Conservation (phyloP, 2,329 filamentous ascomycete genomes). For the Monilinia fructicola region DNA sequence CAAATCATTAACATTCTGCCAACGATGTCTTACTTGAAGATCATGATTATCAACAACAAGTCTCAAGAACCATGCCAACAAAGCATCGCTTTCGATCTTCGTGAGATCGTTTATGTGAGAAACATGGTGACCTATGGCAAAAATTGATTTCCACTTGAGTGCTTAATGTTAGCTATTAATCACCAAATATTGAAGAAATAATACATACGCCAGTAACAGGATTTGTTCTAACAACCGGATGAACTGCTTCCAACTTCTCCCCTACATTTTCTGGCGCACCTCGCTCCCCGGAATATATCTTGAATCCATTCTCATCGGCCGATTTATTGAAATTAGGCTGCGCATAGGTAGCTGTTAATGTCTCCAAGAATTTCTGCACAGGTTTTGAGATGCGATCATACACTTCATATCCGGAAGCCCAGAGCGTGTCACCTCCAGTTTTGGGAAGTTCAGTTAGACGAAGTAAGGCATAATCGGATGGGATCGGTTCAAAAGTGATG, state of each 20-base stretch:
- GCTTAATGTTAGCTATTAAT: neutral
- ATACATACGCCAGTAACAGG: slow-evolving; percentile 49
- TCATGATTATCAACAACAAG: slow-evolving; percentile 57
- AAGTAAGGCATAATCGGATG: slow-evolving; percentile 59
- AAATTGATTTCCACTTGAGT: slow-evolving; percentile 51
- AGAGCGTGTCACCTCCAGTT: slow-evolving; percentile 53
- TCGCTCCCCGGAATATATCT: slow-evolving; percentile 47
- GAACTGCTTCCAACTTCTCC: slow-evolving; percentile 48
- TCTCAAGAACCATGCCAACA: slow-evolving; percentile 54
- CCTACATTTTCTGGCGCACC: slow-evolving; percentile 54
- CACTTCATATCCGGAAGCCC: slow-evolving; percentile 66
- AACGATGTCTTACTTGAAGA: slow-evolving; percentile 48
- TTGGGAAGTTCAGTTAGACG: slow-evolving; percentile 37
- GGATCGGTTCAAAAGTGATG: slow-evolving; percentile 64
- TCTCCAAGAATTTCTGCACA: slow-evolving; percentile 58
- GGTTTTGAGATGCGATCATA: slow-evolving; percentile 61
- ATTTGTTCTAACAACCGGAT: slow-evolving; percentile 57
- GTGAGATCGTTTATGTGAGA: slow-evolving; percentile 52
- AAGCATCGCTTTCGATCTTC: slow-evolving; percentile 48
- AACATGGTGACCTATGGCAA: slow-evolving; percentile 53
- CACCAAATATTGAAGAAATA: neutral
- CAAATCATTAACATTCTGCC: slow-evolving; percentile 43
- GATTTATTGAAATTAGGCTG: slow-evolving; percentile 52
- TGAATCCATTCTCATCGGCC: slow-evolving; percentile 48
- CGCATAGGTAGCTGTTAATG: slow-evolving; percentile 54